Evolutionary conservation across 805 yeast species (phyloP), one percentile per base, ranked within the genome.

Genomic region (Vanderwaltozyma yarrowii): DNA sequence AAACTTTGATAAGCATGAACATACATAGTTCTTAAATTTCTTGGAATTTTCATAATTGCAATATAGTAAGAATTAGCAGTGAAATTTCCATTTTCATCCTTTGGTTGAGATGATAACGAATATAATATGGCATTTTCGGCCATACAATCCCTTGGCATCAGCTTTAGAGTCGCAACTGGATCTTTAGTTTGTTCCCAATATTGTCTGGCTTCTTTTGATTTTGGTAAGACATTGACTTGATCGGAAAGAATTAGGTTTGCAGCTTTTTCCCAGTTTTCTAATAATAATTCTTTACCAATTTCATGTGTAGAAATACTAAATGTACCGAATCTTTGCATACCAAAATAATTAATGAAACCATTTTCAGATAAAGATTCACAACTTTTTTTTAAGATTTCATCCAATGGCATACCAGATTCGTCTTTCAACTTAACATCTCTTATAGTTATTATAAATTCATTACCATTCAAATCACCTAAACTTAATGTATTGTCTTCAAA

Each of bases 301-400:
- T 70, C 73, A 60, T 92, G 96, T 0, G 98, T 88, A 2, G 97
- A 85, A 21, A 87, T 70, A 11, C 96, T 83, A 54, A 86, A 89
- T 0, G 98, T 88, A 21, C 99, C 99, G 58, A 92, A 92, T 54
- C 99, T 69, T 66, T 92, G 99, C 88, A 92, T 80, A n/a, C 99
- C 99, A 58, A 73, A 92, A 56, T 92, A 92, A 60, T 92, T 92
- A 45, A 92, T 80, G 52, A 85, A 92, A 0, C 99, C 99, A 21
- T 71, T 66, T 1, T 66, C 66, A 36, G 66, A 65, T 37, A 89
- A 64, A 0, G 85, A 71, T 5, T 65, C 54, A 46, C 88, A 67
- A 19, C 86, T 71, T 9, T 64, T 56, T 12, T 59, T 56, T 14
- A 86, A 65, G 3, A 69, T 64, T 12, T 66, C 63, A 30, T 73